phyloP scores from a whole-genome alignment of 805 yeast species.

The Candida railenensis region DNA sequence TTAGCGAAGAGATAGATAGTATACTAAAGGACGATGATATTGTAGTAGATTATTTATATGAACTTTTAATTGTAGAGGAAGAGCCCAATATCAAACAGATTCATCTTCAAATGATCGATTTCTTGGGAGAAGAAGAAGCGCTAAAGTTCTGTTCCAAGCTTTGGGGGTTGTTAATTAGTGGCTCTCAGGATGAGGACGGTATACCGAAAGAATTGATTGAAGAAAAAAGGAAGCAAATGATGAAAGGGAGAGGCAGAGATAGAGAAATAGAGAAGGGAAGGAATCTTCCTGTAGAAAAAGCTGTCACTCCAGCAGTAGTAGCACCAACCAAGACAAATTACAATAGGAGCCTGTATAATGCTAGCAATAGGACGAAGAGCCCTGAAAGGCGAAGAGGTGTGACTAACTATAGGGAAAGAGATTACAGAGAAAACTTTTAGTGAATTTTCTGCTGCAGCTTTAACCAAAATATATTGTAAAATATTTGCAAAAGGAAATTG shows the following conservation, averaged over 20 bases:
- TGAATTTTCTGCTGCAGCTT: too few species aligned
- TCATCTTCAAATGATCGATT: constrained; percentile 44
- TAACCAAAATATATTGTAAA: too few species aligned
- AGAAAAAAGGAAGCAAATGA: constrained; percentile 3
- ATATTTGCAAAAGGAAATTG: too few species aligned
- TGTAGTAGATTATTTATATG: constrained; percentile 43
- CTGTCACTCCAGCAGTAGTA: constrained; percentile 1
- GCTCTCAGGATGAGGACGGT: constrained; percentile 46
- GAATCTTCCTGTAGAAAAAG: constrained; percentile 1
- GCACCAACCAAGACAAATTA: constrained; percentile 21
- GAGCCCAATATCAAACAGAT: constrained; percentile 40
- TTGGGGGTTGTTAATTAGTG: constrained; percentile 45
- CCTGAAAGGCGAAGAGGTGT: constrained; percentile 3
- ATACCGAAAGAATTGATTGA: constrained; percentile 34
- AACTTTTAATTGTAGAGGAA: constrained; percentile 32
- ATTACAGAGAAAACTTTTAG: background rate
- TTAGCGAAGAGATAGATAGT: constrained; percentile 27
- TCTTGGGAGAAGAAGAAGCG: constrained; percentile 42
- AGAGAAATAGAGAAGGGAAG: background rate
- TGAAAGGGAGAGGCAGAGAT: constrained; percentile 9
- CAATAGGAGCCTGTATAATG: constrained; percentile 21
- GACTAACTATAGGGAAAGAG: constrained; percentile 9
- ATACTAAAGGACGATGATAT: constrained; percentile 53
- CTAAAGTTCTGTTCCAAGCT: constrained; percentile 37
- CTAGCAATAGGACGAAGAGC: constrained; percentile 8